Evolutionary conservation across 1,284 basidiomycete genomes (phyloP).

Genomic region (Takashimella koratensis): DNA sequence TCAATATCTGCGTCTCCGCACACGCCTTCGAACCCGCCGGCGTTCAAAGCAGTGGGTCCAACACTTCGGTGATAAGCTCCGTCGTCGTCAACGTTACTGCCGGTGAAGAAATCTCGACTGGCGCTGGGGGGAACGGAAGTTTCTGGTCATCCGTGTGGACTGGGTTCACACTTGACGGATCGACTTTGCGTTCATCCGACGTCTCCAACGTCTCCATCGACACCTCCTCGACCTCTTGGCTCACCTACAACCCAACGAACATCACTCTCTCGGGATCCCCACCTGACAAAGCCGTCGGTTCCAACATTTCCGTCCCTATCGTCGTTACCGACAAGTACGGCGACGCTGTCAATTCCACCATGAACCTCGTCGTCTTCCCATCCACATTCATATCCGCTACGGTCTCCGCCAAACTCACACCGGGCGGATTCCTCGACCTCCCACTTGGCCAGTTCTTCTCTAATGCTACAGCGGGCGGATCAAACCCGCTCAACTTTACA

Average conservation of each 20-base stretch:
- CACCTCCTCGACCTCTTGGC: conserved; percentile 58
- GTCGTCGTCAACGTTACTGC: conserved; percentile 61
- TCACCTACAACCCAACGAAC: conserved; percentile 59
- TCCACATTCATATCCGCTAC: conserved; percentile 63
- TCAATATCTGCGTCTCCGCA: conserved; percentile 60
- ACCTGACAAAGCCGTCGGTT: conserved; percentile 46
- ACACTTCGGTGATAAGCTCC: no score
- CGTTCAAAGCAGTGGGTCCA: not conserved
- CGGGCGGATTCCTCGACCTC: conserved; percentile 54
- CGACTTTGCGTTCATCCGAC: conserved; percentile 1
- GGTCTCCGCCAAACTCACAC: conserved; percentile 56
- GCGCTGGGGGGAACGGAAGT: not conserved
- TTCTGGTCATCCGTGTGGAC: not conserved
- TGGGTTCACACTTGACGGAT: not conserved
- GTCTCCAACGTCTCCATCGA: conserved; percentile 40
- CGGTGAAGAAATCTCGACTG: conserved; percentile 43
- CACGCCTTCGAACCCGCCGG: conserved; percentile 14
- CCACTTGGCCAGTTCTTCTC: conserved; percentile 57
- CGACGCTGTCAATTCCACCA: conserved; percentile 54
- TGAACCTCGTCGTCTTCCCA: conserved; percentile 62
- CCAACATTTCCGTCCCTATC: conserved; percentile 56
- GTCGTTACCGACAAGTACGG: conserved; percentile 63
- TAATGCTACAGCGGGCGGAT: conserved; percentile 35
- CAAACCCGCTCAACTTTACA: conserved; percentile 9
- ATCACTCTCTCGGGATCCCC: conserved; percentile 63